Percentiles rank a stretch among this genome's conserved stretches.
These are phyloP conservation scores for Boletus barrowsii DNA, from an alignment of 768 basidiomycete genomes.

Conservation along the genomic window DNA sequence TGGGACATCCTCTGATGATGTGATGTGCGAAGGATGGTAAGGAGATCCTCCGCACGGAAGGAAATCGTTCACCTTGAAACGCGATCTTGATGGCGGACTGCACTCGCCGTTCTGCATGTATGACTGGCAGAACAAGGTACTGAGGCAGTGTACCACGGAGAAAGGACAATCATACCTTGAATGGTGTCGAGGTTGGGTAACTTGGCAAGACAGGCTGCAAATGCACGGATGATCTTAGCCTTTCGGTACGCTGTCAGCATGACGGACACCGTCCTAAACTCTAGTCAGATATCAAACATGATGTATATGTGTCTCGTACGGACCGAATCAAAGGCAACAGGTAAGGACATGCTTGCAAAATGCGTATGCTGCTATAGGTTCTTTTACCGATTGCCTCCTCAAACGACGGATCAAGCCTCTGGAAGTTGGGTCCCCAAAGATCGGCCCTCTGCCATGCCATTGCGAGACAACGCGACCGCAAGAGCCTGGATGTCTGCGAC, in stretches of 20 bases:
- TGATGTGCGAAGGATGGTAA: constrained; percentile 2
- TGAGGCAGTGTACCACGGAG: not conserved
- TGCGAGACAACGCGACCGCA: constrained; percentile 10
- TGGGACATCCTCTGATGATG: constrained; percentile 10
- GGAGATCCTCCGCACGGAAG: constrained; percentile 3
- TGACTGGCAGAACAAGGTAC: not conserved
- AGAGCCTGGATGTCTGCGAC: constrained; percentile 4
- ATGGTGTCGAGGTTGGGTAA: constrained; percentile 7
- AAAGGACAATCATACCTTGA: not conserved
- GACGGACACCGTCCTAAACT: not conserved
- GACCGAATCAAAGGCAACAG: constrained; percentile 5
- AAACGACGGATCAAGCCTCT: not conserved
- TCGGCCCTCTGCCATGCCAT: constrained; percentile 14
- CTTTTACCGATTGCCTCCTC: not conserved
- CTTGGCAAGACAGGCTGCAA: constrained; percentile 6
- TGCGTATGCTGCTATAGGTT: not conserved
- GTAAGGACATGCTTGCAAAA: constrained; percentile 2
- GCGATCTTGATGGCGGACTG: constrained; percentile 1
- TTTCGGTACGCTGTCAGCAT: not conserved
- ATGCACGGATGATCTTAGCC: not conserved
- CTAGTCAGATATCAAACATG: not conserved
- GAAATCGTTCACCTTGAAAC: constrained; percentile 8
- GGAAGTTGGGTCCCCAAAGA: not conserved
- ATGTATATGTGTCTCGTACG: not conserved
- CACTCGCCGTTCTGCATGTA: not conserved